Conservation (phyloP, 2,329 filamentous ascomycete genomes). For the Colletotrichum gigasporum region DNA sequence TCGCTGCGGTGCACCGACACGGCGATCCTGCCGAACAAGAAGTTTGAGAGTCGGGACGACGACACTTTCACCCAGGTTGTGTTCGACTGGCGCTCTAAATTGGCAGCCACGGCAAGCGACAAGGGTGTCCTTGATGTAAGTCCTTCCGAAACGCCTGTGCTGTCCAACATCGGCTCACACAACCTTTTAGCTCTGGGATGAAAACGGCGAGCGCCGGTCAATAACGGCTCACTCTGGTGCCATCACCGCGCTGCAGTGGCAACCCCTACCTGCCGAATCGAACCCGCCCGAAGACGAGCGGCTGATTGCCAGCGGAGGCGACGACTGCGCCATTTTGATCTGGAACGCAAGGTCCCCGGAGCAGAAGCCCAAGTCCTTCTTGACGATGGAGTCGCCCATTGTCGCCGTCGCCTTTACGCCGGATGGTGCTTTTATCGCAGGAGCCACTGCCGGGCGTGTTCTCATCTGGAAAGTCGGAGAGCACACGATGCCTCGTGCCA, state of each 20-base stretch:
- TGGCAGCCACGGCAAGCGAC: conserved; percentile 68
- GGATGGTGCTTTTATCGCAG: conserved; percentile 70
- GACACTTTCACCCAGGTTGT: conserved; percentile 65
- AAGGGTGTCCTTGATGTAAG: conserved; percentile 70
- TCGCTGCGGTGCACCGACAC: conserved; percentile 57
- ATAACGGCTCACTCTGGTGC: conserved; percentile 68
- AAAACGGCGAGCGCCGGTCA: conserved; percentile 60
- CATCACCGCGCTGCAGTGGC: conserved; percentile 69
- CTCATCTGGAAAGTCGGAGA: conserved; percentile 74
- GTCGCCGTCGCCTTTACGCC: conserved; percentile 70
- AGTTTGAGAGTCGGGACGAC: conserved; percentile 62
- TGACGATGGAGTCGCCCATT: conserved; percentile 69
- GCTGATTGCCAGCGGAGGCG: conserved; percentile 68
- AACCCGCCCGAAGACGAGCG: conserved; percentile 56
- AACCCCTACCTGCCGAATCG: conserved; percentile 53
- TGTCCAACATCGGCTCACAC: conserved; percentile 12
- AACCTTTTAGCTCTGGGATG: conserved; percentile 61
- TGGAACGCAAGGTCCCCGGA: conserved; percentile 68
- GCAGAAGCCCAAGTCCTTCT: conserved; percentile 63
- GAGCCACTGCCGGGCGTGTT: conserved; percentile 66
- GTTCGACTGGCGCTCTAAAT: conserved; percentile 62
- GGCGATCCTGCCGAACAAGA: conserved; percentile 55
- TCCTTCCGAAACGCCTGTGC: conserved; percentile 31
- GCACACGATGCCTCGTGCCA: conserved; percentile 65
- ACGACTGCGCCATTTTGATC: conserved; percentile 70